Conservation (phyloP, 1,139 yeast genomes). For the Sugiyamaella novakii region DNA sequence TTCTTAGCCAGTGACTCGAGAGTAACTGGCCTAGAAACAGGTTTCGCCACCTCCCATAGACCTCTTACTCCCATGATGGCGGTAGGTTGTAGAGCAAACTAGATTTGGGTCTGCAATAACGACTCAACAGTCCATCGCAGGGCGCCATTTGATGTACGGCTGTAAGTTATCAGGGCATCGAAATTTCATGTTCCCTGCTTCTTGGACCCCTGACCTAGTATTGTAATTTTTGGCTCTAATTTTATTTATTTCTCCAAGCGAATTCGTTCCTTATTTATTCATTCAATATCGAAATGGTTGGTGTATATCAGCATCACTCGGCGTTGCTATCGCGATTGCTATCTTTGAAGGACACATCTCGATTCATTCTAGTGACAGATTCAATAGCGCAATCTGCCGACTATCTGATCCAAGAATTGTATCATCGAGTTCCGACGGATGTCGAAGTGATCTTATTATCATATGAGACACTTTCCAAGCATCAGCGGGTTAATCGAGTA, state of each 20-base stretch:
- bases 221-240: too few relatives aligned
- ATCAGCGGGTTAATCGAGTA: constrained; percentile 53
- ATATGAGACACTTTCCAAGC: constrained; percentile 41
- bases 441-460: constrained; percentile 25
- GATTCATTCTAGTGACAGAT: constrained; percentile 70
- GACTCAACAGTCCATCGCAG: too few relatives aligned
- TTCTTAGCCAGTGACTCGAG: constrained; percentile 78
- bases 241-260: too few relatives aligned
- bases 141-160: too few relatives aligned
- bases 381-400: constrained; percentile 68
- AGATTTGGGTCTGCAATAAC: too few relatives aligned
- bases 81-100: too few relatives aligned
- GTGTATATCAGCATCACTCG: constrained; percentile 37
- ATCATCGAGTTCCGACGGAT: constrained; percentile 42
- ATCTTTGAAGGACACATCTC: constrained; percentile 68
- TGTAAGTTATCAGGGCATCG: too few relatives aligned
- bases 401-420: constrained; percentile 58
- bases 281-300: constrained; percentile 26
- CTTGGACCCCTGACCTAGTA: too few relatives aligned
- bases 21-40: constrained; percentile 87
- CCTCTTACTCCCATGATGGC: constrained; percentile 88
- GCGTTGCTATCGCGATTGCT: constrained; percentile 53
- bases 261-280: too few relatives aligned
- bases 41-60: constrained; percentile 89
- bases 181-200: too few relatives aligned